Evolutionary conservation across 2,329 filamentous ascomycete species (phyloP), one percentile per base, ranked within the genome.

Genomic region (Neocucurbitaria cava): DNA sequence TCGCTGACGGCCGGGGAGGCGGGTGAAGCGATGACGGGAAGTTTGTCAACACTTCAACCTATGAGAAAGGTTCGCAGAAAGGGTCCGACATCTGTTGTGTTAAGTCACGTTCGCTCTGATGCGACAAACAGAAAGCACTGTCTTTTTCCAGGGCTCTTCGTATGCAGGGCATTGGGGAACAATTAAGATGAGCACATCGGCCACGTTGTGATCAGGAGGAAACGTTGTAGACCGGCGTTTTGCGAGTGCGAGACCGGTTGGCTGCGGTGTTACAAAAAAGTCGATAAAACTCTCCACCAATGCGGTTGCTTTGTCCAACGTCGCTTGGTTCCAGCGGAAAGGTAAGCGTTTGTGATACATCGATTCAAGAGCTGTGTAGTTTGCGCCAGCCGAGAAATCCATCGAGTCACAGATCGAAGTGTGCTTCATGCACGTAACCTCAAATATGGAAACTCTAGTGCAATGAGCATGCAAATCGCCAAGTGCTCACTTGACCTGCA

Each of bases 21-120:
- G 42, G 49, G 31, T 43, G 10, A 31, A 40, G 35, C 17, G 38
- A 49, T 46, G 47, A 48, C 46, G 46, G 38, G 42, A 54, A 42
- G 20, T 31, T 51, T 31, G 35, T 54, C 36, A 23, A 36, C 33
- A 39, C 43, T n/a, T 40, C 43, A 26, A 26, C 33, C 42, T 15
- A 18, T 39, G 43, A 48, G 49, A 26, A 51, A 42, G 39, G 50
- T 46, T 46, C 40, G 31, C 18, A 40, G 5, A 49, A 31, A 35
- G 30, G 41, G 21, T 31, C 47, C 47, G 51, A 52, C 43, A 51
- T 40, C 38, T 51, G 50, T 40, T 24, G 35, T 57, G 41, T 46
- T 43, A 28, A n/a, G 23, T 45, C 33, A 26, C 40, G 20, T 36
- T 38, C 28, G 24, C 9, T 11, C 8, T 18, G 41, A 13, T 54